Conservation (phyloP, 2,329 filamentous ascomycete genomes). For the Sclerotinia subarctica region DNA sequence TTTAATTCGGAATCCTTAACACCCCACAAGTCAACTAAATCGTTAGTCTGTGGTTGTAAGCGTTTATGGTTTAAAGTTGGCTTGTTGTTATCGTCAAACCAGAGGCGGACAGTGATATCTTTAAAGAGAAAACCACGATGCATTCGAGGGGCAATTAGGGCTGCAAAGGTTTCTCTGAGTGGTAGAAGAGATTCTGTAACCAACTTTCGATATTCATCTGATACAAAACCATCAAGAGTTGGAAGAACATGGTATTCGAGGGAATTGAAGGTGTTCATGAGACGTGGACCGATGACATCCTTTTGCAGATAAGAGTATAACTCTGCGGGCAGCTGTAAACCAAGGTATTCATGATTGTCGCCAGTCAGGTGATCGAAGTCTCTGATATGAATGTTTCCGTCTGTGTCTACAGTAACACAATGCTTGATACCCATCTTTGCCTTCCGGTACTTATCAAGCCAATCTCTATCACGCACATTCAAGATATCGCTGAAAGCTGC, state of each 20-base stretch:
- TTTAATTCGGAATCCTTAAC: slow-evolving; percentile 57
- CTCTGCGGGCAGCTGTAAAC: slow-evolving; percentile 85
- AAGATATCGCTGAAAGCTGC: slow-evolving; percentile 77
- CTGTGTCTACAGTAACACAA: slow-evolving; percentile 65
- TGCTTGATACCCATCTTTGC: slow-evolving; percentile 83
- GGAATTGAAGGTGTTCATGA: slow-evolving; percentile 79
- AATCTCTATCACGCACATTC: slow-evolving; percentile 66
- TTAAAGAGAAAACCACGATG: slow-evolving; percentile 82
- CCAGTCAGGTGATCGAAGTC: slow-evolving; percentile 70
- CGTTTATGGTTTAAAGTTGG: slow-evolving; percentile 65
- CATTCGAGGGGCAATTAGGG: slow-evolving; percentile 73
- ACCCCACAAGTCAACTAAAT: slow-evolving; percentile 62
- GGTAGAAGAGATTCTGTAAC: slow-evolving; percentile 71
- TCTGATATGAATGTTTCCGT: slow-evolving; percentile 70
- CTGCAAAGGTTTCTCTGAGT: slow-evolving; percentile 72
- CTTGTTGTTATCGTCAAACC: slow-evolving; percentile 73
- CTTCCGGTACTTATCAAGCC: slow-evolving; percentile 82
- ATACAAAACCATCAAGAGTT: slow-evolving; percentile 80
- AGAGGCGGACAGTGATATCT: slow-evolving; percentile 72
- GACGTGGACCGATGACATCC: slow-evolving; percentile 73
- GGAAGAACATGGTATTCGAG: slow-evolving; percentile 74
- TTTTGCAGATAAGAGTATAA: slow-evolving; percentile 85
- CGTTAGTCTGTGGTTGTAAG: slow-evolving; percentile 48
- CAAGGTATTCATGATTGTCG: slow-evolving; percentile 86
- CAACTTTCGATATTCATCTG: slow-evolving; percentile 76